These are phyloP conservation scores for Aspergillus ostianus DNA, from an alignment of 495 filamentous ascomycete species.

Conservation along the genomic window DNA sequence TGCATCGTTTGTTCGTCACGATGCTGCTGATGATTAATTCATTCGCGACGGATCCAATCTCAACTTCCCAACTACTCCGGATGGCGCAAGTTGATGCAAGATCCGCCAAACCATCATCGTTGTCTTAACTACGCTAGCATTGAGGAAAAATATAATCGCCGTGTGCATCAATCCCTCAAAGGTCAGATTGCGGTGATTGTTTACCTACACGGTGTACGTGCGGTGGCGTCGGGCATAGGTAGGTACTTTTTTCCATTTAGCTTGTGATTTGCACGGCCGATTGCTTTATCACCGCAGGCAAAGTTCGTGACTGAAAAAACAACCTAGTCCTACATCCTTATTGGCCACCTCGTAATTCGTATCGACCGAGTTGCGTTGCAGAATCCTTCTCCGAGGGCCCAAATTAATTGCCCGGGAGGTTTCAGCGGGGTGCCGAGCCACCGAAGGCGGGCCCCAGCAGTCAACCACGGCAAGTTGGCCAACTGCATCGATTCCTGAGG, in stretches of 20 bases:
- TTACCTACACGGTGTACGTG: no score
- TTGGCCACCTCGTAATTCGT: background rate
- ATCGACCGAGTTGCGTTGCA: background rate
- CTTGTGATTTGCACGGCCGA: background rate
- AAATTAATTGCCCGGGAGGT: background rate
- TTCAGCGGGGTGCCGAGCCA: background rate
- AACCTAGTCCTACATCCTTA: background rate
- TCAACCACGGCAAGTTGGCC: background rate
- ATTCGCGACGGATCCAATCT: background rate
- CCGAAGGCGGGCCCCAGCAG: background rate
- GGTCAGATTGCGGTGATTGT: background rate
- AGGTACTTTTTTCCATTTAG: background rate
- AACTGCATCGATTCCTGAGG: background rate
- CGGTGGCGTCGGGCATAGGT: no score
- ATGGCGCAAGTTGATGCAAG: constrained; percentile 11
- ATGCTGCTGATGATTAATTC: background rate
- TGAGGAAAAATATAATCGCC: background rate
- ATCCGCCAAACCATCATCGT: constrained; percentile 1
- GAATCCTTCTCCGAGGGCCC: background rate
- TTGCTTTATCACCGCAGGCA: background rate
- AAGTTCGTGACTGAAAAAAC: background rate
- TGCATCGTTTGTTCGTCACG: constrained; percentile 4
- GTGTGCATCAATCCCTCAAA: background rate
- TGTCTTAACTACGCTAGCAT: background rate
- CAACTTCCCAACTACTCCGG: background rate